Evolutionary conservation across 129 eudicot genomes (phyloP), one percentile per base, ranked within the genome.

Genomic region (Flaveria sonorensis): DNA sequence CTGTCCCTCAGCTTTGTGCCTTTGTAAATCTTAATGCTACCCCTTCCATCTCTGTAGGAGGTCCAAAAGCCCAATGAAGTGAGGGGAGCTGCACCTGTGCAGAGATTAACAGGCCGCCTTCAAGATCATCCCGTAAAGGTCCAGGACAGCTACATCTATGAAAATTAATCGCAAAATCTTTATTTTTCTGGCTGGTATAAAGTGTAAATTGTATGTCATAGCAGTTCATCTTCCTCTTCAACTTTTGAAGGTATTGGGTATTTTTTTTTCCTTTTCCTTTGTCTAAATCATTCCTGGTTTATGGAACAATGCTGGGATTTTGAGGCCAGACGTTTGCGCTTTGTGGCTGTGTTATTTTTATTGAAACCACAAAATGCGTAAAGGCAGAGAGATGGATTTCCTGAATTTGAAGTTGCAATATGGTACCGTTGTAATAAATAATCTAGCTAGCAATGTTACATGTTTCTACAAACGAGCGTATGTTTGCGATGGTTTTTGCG

Each of bases 271-370:
- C 67, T 10, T n/a, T 39, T 11, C 47, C 12, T 10, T 10, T 43
- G 0, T 10, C 7, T 43, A 7, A 43, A 30, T 46, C 57, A n/a
- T 18, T 57, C 69, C 60, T 36, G 59, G 46, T 70, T 78, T 78
- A 26, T 50, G 60, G 86, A 82, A 80, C 39, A 14, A 21, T 77
- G 88, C 74, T 82, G 79, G 85, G 74, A 61, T 55, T 48, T 59
- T 82, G 52, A 46, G 82, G 87, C 83, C 79, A 68, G 52, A 62
- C 8, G 71, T 63, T 68, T 46, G 83, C 83, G 85, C 95, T 60
- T 68, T 77, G 86, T 87, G 97, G 88, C 82, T 87, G 79, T 83
- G 88, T 88, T 88, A 75, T 88, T 91, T 91, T 91, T 85, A 81
- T 85, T 79, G 79, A 81, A 83, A 81, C 93, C 92, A 82, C 79